A percentile compares a stretch with the other conserved stretches of the same genome.
phyloP scores from a whole-genome alignment of 164 flowering plant species.

The Dillenia suffruticosa region DNA sequence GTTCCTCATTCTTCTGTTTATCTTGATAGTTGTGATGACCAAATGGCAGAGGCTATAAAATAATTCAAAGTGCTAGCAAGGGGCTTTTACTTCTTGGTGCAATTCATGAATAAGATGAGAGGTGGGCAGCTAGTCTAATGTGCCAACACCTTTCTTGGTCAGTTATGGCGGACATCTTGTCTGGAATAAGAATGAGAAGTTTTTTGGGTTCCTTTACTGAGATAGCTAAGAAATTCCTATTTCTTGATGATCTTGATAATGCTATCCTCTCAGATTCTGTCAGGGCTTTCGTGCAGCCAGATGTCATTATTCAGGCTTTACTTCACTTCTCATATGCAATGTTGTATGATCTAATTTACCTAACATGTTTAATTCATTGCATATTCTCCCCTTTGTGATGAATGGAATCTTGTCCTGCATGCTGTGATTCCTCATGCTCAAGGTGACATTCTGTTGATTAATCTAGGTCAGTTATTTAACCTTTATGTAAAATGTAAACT shows the following conservation, averaged over 20 bases:
- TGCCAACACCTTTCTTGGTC: constrained; percentile 86
- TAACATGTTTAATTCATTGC: too few relatives aligned
- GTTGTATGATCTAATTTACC: too few relatives aligned
- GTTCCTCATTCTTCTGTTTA: constrained; percentile 24
- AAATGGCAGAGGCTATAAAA: constrained; percentile 42
- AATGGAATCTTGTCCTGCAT: too few relatives aligned
- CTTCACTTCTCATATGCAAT: too few relatives aligned
- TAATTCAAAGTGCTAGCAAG: constrained; percentile 50
- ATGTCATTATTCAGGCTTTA: constrained; percentile 11
- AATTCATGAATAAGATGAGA: constrained; percentile 73
- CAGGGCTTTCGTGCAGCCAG: constrained; percentile 44
- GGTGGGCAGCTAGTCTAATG: constrained; percentile 81
- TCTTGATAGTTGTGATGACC: constrained; percentile 13
- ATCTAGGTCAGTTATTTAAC: too few relatives aligned
- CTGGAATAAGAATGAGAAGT: constrained; percentile 78
- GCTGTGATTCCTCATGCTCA: too few relatives aligned
- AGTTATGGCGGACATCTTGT: constrained; percentile 78
- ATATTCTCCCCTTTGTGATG: too few relatives aligned
- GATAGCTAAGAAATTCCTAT: constrained; percentile 38
- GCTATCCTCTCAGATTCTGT: constrained; percentile 61
- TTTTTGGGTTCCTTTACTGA: constrained; percentile 35
- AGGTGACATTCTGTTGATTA: too few relatives aligned
- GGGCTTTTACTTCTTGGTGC: constrained; percentile 78
- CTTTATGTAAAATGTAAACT: too few relatives aligned
- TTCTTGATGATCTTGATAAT: constrained; percentile 88